Conservation (phyloP, 2,329 filamentous ascomycete genomes). For the Raffaelea albimanens region DNA sequence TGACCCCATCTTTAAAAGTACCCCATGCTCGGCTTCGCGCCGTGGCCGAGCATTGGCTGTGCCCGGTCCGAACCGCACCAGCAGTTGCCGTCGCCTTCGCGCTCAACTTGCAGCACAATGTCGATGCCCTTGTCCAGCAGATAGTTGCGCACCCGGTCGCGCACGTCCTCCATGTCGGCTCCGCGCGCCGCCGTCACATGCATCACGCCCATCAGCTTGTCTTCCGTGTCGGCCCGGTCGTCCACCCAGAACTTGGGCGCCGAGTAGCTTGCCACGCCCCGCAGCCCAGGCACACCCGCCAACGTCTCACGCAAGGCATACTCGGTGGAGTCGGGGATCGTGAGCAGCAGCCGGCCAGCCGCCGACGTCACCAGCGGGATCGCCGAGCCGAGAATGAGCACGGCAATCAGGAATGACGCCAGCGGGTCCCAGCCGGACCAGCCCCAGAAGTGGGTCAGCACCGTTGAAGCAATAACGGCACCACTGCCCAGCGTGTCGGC, state of each 20-base stretch:
- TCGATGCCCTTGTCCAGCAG: conserved; percentile 65
- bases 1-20: conserved; percentile 11
- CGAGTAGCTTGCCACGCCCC: conserved; percentile 77
- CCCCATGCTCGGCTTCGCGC: conserved; percentile 15
- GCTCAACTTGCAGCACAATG: conserved; percentile 78
- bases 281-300: conserved; percentile 69
- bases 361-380: conserved; percentile 79
- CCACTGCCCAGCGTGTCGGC: conserved; percentile 92
- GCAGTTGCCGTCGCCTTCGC: conserved; percentile 62
- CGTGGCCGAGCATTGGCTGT: conserved; percentile 8
- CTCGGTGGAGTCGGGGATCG: conserved; percentile 75
- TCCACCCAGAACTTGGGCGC: conserved; percentile 91
- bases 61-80: conserved; percentile 44
- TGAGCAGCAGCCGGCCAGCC: conserved; percentile 73
- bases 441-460: conserved; percentile 75
- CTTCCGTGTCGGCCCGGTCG: conserved; percentile 63
- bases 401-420: conserved; percentile 85
- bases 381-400: conserved; percentile 87
- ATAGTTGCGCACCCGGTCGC: conserved; percentile 65
- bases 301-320: conserved; percentile 82
- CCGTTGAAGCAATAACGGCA: conserved; percentile 86
- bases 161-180: conserved; percentile 72
- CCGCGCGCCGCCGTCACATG: conserved; percentile 69
- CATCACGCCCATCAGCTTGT: conserved; percentile 89
- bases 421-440: conserved; percentile 94